Conservation (phyloP, 352 stramenopile species). For the Globisporangium canariense region DNA sequence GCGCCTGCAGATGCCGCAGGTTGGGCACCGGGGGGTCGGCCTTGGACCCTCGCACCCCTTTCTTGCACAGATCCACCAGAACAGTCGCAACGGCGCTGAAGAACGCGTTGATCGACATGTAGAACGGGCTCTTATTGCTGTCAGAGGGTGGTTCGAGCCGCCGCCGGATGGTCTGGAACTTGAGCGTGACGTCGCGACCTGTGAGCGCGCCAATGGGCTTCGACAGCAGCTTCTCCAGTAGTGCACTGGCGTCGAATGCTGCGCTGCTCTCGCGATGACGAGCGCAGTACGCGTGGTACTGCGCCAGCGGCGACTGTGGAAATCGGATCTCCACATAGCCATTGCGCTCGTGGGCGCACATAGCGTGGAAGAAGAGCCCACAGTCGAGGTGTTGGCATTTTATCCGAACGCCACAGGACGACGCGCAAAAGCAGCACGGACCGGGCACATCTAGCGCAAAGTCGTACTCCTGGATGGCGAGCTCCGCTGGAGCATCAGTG, state of each 20-base stretch:
- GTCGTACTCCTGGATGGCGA: slow-evolving; percentile 15
- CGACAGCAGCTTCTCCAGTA: slow-evolving; percentile 54
- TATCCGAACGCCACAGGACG: slow-evolving; percentile 35
- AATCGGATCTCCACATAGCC: slow-evolving; percentile 32
- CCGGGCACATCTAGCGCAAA: slow-evolving; percentile 15
- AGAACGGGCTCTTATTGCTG: slow-evolving; percentile 14
- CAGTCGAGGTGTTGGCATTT: slow-evolving; percentile 59
- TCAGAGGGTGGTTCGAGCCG: slow-evolving; percentile 20
- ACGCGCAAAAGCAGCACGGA: slow-evolving; percentile 54
- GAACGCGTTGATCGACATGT: slow-evolving; percentile 33
- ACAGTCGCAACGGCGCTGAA: slow-evolving; percentile 37
- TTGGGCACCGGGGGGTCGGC: slow-evolving; percentile 48
- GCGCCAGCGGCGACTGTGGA: slow-evolving; percentile 24
- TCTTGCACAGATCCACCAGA: slow-evolving; percentile 52
- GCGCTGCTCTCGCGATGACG: slow-evolving; percentile 36
- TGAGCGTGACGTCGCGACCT: slow-evolving; percentile 47
- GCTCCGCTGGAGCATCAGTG: background rate
- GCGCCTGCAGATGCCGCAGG: slow-evolving; percentile 57
- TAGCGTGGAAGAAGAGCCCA: slow-evolving; percentile 55
- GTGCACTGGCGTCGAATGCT: slow-evolving; percentile 31
- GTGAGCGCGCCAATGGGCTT: slow-evolving; percentile 45
- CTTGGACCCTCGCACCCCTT: slow-evolving; percentile 45
- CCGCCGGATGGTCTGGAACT: slow-evolving; percentile 42
- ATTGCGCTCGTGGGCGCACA: slow-evolving; percentile 41
- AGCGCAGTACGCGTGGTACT: slow-evolving; percentile 68